A percentile compares a stretch with the other conserved stretches of the same genome.
These are phyloP conservation scores for Nidula microcarpa DNA, from an alignment of 768 basidiomycete species.

Conservation along the genomic window DNA sequence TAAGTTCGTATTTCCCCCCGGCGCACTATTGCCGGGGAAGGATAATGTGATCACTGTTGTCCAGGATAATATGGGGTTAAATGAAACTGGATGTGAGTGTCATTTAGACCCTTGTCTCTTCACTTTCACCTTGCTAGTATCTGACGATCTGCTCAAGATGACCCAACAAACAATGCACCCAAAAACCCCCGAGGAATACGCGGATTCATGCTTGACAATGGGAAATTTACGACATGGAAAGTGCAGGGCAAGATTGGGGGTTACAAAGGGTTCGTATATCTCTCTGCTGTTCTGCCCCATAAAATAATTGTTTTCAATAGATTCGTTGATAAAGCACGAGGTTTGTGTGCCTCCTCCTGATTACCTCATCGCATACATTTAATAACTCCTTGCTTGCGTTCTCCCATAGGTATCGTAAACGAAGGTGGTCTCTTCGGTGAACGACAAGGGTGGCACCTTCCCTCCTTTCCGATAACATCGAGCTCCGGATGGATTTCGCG, in stretches of 20 bases:
- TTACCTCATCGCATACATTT: not conserved
- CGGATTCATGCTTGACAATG: constrained; percentile 66
- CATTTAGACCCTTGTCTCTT: not conserved
- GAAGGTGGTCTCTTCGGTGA: constrained; percentile 75
- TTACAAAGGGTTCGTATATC: constrained; percentile 46
- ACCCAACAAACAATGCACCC: constrained; percentile 19
- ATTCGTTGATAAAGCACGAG: constrained; percentile 67
- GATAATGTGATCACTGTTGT: constrained; percentile 80
- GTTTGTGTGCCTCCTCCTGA: constrained; percentile 5
- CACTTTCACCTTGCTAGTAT: too few relatives aligned
- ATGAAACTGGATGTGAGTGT: constrained; percentile 42
- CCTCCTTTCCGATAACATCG: constrained; percentile 56
- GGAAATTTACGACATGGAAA: constrained; percentile 61
- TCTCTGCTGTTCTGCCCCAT: constrained; percentile 9
- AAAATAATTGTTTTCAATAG: constrained; percentile 36
- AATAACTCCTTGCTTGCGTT: not conserved
- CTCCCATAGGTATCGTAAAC: constrained; percentile 51
- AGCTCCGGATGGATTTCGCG: constrained; percentile 46
- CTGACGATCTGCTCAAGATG: too few relatives aligned
- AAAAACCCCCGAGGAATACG: constrained; percentile 81
- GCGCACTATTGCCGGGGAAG: constrained; percentile 41
- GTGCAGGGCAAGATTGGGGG: constrained; percentile 79
- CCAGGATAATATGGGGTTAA: constrained; percentile 79
- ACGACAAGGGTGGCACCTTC: constrained; percentile 71
- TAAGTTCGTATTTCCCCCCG: constrained; percentile 57